Conservation (phyloP, 202 grass and related monocot species). For the Schoenoplectus tabernaemontani region DNA sequence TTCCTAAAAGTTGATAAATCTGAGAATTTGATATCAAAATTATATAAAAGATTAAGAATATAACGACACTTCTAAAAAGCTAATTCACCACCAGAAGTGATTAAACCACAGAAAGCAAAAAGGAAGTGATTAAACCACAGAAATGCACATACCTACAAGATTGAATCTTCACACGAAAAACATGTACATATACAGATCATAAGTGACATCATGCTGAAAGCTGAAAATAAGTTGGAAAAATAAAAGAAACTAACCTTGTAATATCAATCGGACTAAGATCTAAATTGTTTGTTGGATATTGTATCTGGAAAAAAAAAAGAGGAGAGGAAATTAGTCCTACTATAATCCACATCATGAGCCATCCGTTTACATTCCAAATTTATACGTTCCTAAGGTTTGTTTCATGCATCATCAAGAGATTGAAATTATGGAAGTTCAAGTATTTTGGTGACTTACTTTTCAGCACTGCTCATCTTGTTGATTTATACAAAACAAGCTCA, state of each 20-base stretch:
- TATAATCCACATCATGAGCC: background rate
- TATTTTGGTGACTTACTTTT: background rate
- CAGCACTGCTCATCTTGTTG: background rate
- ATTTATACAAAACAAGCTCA: background rate
- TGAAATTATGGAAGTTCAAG: background rate
- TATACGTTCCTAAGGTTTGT: background rate
- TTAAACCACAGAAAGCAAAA: too few species aligned
- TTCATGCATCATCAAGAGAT: background rate
- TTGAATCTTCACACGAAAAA: background rate
- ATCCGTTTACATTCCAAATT: background rate
- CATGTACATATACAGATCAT: background rate
- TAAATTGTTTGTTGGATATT: constrained; percentile 44
- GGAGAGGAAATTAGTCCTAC: background rate
- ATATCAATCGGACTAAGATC: constrained; percentile 43
- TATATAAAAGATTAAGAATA: background rate
- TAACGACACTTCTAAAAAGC: too few species aligned
- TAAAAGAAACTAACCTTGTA: too few species aligned
- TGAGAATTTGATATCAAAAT: background rate
- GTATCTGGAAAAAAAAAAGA: constrained; percentile 33
- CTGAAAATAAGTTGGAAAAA: too few species aligned
- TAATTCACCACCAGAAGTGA: too few species aligned
- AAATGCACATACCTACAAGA: background rate
- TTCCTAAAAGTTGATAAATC: background rate
- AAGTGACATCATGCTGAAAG: background rate
- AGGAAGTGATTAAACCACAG: too few species aligned